Evolutionary conservation across 2,329 filamentous ascomycete genomes (phyloP).

Genomic region (Cercospora citrullina): DNA sequence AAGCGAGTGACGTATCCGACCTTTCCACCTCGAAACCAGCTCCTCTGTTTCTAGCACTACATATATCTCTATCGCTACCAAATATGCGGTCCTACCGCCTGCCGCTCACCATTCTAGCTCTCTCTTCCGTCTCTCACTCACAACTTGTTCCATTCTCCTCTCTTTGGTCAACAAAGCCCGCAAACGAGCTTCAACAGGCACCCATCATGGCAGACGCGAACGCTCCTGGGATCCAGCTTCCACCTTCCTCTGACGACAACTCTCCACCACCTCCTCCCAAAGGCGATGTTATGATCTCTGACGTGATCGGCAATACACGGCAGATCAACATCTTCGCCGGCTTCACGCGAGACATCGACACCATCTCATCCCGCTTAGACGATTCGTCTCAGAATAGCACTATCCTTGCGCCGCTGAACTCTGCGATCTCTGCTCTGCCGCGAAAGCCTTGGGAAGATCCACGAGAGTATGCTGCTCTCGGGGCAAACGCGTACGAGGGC

Average conservation of each 20-base stretch:
- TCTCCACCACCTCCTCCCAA: conserved; percentile 19
- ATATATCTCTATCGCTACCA: background rate
- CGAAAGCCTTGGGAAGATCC: conserved; percentile 85
- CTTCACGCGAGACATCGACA: conserved; percentile 72
- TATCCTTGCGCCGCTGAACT: conserved; percentile 84
- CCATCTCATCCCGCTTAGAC: conserved; percentile 68
- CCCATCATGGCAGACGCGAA: conserved; percentile 28
- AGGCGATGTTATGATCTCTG: conserved; percentile 67
- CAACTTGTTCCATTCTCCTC: conserved; percentile 6
- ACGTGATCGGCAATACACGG: conserved; percentile 78
- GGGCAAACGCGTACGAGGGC: conserved; percentile 73
- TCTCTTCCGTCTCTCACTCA: conserved; percentile 15
- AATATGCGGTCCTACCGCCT: conserved; percentile 9
- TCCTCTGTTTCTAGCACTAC: background rate
- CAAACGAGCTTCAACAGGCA: conserved; percentile 21
- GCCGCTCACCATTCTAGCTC: conserved; percentile 22
- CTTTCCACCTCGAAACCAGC: conserved; percentile 8
- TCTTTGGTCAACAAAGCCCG: background rate
- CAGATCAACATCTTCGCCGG: conserved; percentile 82
- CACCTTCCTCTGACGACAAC: conserved; percentile 17
- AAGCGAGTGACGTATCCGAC: conserved; percentile 9
- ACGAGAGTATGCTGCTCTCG: conserved; percentile 67
- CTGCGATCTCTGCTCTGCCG: conserved; percentile 72
- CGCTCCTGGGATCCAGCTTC: conserved; percentile 31
- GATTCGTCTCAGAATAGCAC: conserved; percentile 70